Conservation (phyloP, 257 asterid species). For the Nicotiana paniculata region DNA sequence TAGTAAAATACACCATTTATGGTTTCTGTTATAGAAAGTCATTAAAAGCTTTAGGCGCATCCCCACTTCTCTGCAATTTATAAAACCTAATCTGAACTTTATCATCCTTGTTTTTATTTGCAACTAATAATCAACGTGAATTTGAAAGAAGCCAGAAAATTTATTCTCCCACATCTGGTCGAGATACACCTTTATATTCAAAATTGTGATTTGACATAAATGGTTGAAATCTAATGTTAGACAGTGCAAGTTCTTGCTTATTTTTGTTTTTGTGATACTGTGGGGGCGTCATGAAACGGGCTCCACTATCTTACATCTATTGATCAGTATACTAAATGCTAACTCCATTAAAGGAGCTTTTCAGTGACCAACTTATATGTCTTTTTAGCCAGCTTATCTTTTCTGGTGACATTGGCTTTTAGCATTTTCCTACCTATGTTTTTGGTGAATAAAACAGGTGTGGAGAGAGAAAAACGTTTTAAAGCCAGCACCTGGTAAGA, state of each 20-base stretch:
- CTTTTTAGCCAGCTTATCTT: neutral
- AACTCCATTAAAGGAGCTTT: neutral
- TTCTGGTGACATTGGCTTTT: neutral
- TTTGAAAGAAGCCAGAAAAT: neutral
- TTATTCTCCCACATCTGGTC: neutral
- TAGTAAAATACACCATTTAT: neutral
- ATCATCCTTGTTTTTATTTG: neutral
- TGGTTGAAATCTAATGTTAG: neutral
- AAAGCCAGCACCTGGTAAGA: slow-evolving; percentile 95
- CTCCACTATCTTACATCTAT: neutral
- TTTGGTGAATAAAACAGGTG: slow-evolving; percentile 42
- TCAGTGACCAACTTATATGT: neutral
- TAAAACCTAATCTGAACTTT: neutral
- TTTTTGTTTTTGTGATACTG: neutral
- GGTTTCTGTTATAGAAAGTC: neutral
- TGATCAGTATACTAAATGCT: neutral
- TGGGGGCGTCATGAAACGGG: neutral
- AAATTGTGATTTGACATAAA: neutral
- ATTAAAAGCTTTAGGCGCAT: neutral
- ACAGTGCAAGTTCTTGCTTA: neutral
- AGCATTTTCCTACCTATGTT: neutral
- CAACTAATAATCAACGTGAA: neutral
- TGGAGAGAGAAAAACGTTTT: slow-evolving; percentile 93
- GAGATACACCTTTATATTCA: neutral
- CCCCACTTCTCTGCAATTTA: neutral